These are phyloP conservation scores for Zasmidium citrigriseum DNA, from an alignment of 2,329 filamentous ascomycete species.

Conservation along the genomic window DNA sequence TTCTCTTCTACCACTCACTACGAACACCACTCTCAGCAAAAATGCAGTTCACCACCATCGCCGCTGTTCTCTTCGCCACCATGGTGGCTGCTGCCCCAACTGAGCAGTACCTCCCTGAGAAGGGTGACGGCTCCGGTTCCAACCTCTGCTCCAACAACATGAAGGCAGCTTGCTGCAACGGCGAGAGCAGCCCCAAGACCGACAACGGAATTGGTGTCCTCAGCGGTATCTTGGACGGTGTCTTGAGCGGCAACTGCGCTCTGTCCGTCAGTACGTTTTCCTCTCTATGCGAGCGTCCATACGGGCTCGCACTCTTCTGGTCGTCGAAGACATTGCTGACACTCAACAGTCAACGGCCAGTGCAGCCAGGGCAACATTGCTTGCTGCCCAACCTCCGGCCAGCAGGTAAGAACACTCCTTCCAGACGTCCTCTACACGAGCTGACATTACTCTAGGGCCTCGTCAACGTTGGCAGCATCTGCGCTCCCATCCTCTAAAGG, in stretches of 20 bases:
- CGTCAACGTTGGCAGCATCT: constrained; percentile 11
- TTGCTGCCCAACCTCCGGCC: constrained; percentile 13
- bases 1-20: neutral
- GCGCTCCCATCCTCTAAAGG: constrained; percentile 13
- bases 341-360: constrained; percentile 1
- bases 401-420: constrained; percentile 2
- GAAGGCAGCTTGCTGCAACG: constrained; percentile 14
- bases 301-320: neutral
- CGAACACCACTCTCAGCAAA: constrained; percentile 4
- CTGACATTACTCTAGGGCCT: neutral
- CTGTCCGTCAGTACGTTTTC: constrained; percentile 8
- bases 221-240: constrained; percentile 2
- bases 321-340: neutral
- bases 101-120: neutral
- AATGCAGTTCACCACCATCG: constrained; percentile 17
- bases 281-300: neutral
- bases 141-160: constrained; percentile 8
- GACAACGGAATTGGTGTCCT: neutral
- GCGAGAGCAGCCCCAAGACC: too few relatives aligned
- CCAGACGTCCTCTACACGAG: neutral
- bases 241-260: constrained; percentile 10
- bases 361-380: constrained; percentile 13
- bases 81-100: constrained; percentile 5
- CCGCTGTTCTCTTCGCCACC: constrained; percentile 9
- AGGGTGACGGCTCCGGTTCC: constrained; percentile 1